A percentile compares a stretch with the other conserved stretches of the same genome.
Evolutionary conservation across 2,329 filamentous ascomycete species (phyloP).

Genomic region (Helicocarpus griseus): DNA sequence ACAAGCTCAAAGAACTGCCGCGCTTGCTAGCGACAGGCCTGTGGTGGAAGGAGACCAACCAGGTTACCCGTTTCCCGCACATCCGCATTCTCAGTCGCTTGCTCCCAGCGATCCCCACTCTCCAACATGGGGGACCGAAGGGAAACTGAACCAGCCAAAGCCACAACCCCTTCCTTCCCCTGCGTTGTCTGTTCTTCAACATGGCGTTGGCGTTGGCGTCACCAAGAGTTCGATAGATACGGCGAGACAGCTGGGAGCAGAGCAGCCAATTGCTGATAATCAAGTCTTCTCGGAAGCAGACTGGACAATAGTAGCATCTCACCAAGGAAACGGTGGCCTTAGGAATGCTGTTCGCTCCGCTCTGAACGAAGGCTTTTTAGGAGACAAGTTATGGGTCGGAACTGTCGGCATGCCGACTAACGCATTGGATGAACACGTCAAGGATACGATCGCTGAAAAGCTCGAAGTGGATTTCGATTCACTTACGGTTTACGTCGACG

Average conservation of each 20-base stretch:
- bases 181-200: constrained; percentile 65
- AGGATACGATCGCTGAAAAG: constrained; percentile 71
- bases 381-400: constrained; percentile 80
- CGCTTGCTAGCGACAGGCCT: not conserved
- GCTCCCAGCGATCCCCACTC: constrained; percentile 66
- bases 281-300: constrained; percentile 60
- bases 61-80: constrained; percentile 18
- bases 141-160: constrained; percentile 64
- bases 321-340: constrained; percentile 87
- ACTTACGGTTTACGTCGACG: constrained; percentile 72
- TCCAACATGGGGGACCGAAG: constrained; percentile 61
- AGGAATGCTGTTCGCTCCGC: constrained; percentile 80
- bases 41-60: not conserved
- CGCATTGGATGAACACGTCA: constrained; percentile 63
- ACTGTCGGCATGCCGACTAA: constrained; percentile 93
- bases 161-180: constrained; percentile 66
- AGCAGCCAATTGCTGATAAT: constrained; percentile 5
- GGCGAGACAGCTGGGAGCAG: constrained; percentile 7
- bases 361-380: constrained; percentile 55
- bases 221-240: constrained; percentile 7
- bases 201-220: constrained; percentile 29
- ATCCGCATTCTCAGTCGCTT: constrained; percentile 38
- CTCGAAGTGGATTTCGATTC: constrained; percentile 74
- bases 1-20: constrained; percentile 7
- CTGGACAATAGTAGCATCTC: constrained; percentile 74